These are phyloP conservation scores for Aspergillus saccharolyticus DNA, from an alignment of 495 filamentous ascomycete species.

Conservation along the genomic window DNA sequence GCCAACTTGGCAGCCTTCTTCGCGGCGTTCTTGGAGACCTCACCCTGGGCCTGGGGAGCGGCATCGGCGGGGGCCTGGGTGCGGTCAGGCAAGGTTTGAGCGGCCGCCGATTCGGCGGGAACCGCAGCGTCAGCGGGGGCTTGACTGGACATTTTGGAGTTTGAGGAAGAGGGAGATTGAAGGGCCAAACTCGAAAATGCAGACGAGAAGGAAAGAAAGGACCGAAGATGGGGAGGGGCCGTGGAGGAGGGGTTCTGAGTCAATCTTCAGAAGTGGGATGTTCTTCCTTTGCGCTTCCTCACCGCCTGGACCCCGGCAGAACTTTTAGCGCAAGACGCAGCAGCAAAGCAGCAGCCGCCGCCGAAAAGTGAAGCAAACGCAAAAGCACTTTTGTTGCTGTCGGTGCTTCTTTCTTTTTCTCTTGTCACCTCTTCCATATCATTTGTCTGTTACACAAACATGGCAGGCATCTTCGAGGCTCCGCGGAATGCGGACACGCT, in stretches of 20 bases:
- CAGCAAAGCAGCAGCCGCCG: background rate
- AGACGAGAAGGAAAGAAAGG: slow-evolving; percentile 11
- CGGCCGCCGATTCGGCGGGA: slow-evolving; percentile 23
- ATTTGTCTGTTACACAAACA: slow-evolving; percentile 38
- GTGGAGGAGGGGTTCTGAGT: slow-evolving; percentile 14
- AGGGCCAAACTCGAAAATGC: slow-evolving; percentile 13
- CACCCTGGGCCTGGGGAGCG: slow-evolving; percentile 29
- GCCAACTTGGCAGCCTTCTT: slow-evolving; percentile 67
- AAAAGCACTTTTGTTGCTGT: slow-evolving; percentile 18
- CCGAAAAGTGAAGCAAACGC: background rate
- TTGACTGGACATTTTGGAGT: slow-evolving; percentile 38
- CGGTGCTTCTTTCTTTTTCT: slow-evolving; percentile 25
- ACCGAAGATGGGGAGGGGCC: slow-evolving; percentile 14
- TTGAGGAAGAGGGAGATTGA: slow-evolving; percentile 10
- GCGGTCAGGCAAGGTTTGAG: slow-evolving; percentile 39
- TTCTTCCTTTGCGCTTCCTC: slow-evolving; percentile 23
- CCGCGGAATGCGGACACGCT: slow-evolving; percentile 81
- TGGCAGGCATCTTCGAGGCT: slow-evolving; percentile 88
- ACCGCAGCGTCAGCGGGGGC: slow-evolving; percentile 27
- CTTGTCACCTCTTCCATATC: slow-evolving; percentile 7
- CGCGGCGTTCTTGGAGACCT: slow-evolving; percentile 61
- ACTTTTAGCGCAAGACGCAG: slow-evolving; percentile 34
- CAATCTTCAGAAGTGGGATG: slow-evolving; percentile 50
- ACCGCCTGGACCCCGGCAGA: slow-evolving; percentile 43
- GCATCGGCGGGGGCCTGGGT: slow-evolving; percentile 40